Evolutionary conservation across 2,329 filamentous ascomycete genomes (phyloP).

Genomic region (Cryphonectria japonica): DNA sequence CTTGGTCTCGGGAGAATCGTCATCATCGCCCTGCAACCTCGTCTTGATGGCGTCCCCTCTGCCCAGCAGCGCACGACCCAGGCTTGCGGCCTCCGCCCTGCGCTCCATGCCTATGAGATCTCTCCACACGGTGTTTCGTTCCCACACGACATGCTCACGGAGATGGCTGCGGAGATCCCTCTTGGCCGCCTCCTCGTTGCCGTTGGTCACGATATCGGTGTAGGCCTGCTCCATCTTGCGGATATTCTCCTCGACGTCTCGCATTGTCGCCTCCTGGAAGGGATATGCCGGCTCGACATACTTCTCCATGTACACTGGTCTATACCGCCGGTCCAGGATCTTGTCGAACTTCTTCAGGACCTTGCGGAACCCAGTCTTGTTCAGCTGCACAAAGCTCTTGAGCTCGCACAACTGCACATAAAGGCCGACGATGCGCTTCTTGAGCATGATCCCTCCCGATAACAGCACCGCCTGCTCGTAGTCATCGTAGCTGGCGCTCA

Average conservation of each 20-base stretch:
- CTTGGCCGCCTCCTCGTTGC: conserved; percentile 75
- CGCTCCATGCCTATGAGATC: conserved; percentile 98
- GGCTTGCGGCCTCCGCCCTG: conserved; percentile 89
- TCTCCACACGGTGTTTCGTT: conserved; percentile 97
- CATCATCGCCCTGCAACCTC: conserved; percentile 83
- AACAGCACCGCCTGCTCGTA: conserved; percentile 73
- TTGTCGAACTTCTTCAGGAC: conserved; percentile 99
- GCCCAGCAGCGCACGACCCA: conserved; percentile 84
- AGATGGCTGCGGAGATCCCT: conserved; percentile 89
- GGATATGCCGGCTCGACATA: conserved; percentile 79
- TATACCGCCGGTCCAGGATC: conserved; percentile 81
- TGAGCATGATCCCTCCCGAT: conserved; percentile 78
- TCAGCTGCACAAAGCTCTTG: conserved; percentile 94
- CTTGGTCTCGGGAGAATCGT: conserved; percentile 63
- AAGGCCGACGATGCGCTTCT: conserved; percentile 84
- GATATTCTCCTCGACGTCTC: conserved; percentile 72
- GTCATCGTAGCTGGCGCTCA: conserved; percentile 75
- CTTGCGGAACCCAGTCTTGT: conserved; percentile 95
- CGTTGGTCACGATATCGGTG: conserved; percentile 78
- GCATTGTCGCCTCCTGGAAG: conserved; percentile 75
- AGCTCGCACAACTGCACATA: conserved; percentile 95
- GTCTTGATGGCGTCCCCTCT: conserved; percentile 68
- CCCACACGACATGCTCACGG: conserved; percentile 97
- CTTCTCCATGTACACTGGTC: conserved; percentile 73
- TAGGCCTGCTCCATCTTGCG: conserved; percentile 77